Percentiles rank a stretch among this genome's conserved stretches.
These are phyloP conservation scores for Solanum ossicruentum DNA, from an alignment of 257 asterid genomes.

Conservation along the genomic window DNA sequence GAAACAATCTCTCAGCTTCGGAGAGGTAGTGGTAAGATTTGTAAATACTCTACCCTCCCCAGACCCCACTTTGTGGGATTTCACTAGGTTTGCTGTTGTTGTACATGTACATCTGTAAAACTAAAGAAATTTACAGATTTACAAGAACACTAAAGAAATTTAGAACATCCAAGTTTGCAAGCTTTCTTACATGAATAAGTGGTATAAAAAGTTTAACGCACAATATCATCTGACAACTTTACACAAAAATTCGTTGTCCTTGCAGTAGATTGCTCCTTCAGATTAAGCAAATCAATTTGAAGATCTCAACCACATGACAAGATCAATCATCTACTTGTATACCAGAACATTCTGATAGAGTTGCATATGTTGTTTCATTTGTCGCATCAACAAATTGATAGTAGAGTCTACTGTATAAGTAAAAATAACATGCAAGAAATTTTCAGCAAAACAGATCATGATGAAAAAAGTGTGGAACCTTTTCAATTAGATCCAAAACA, in stretches of 20 bases:
- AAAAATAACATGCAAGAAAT: neutral
- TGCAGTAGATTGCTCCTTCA: neutral
- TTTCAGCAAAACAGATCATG: neutral
- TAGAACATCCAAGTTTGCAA: neutral
- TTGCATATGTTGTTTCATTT: neutral
- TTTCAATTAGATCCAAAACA: slow-evolving; percentile 93
- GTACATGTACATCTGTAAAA: neutral
- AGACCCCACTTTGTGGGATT: too few species aligned
- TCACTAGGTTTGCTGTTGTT: too few species aligned
- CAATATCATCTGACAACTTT: neutral
- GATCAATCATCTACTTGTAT: neutral
- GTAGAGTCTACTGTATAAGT: neutral
- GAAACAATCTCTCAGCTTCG: too few species aligned
- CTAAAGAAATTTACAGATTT: neutral
- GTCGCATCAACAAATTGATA: neutral
- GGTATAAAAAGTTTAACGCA: neutral
- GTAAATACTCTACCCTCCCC: too few species aligned
- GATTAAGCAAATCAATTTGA: neutral
- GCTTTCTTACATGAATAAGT: neutral
- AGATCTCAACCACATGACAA: neutral
- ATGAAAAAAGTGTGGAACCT: slow-evolving; percentile 32
- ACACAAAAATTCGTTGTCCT: neutral
- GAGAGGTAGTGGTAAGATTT: too few species aligned
- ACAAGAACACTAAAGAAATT: neutral
- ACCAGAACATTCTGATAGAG: neutral